phyloP scores from a whole-genome alignment of 352 stramenopile species.

The Phytophthora macrochlamydospora region DNA sequence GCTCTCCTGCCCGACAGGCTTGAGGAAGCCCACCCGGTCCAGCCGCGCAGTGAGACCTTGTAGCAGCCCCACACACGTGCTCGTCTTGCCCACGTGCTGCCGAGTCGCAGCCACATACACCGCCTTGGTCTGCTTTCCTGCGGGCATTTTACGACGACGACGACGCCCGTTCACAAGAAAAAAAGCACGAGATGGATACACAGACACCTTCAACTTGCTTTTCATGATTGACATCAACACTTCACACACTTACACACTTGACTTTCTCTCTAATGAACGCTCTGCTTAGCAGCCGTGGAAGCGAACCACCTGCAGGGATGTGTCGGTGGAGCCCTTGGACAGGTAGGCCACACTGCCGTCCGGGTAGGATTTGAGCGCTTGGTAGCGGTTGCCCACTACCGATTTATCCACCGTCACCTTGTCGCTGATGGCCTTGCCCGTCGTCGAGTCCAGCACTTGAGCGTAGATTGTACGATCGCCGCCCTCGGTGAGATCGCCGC shows the following conservation, averaged over 20 bases:
- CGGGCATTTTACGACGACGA: neutral
- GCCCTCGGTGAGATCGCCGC: slow-evolving; percentile 31
- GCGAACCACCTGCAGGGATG: slow-evolving; percentile 42
- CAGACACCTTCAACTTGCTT: neutral
- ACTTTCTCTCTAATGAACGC: neutral
- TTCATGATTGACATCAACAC: neutral
- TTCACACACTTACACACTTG: neutral
- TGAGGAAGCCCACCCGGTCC: slow-evolving; percentile 91
- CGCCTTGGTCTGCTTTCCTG: slow-evolving; percentile 14
- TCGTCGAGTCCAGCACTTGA: slow-evolving; percentile 36
- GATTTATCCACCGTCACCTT: slow-evolving; percentile 28
- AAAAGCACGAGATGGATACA: neutral
- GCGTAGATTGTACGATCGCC: slow-evolving; percentile 39
- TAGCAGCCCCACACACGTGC: slow-evolving; percentile 93
- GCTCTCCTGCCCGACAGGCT: slow-evolving; percentile 95
- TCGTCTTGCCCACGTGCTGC: slow-evolving; percentile 93
- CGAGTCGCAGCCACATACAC: slow-evolving; percentile 89
- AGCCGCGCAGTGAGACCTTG: slow-evolving; percentile 93
- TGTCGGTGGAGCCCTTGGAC: slow-evolving; percentile 37
- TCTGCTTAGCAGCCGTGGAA: slow-evolving; percentile 35
- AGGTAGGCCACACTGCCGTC: slow-evolving; percentile 50
- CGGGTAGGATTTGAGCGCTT: slow-evolving; percentile 44
- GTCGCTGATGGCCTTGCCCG: slow-evolving; percentile 38
- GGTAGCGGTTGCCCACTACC: slow-evolving; percentile 51
- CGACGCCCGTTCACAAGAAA: neutral